Base-by-base conservation (phyloP, 2,329 filamentous ascomycete genomes). In the Cercospora sp. region DNA sequence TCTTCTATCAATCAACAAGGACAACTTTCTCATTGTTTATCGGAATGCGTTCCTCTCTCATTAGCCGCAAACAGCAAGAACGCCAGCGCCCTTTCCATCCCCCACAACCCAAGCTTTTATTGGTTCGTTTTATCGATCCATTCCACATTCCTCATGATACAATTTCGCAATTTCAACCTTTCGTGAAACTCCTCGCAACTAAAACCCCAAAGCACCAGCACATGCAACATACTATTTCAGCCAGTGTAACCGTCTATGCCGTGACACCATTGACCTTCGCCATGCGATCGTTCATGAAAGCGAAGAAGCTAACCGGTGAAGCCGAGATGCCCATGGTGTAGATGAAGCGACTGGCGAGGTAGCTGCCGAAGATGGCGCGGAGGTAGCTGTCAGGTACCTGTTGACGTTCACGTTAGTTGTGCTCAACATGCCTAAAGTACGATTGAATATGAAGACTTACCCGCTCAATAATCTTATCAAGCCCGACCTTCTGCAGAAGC, bases 251-350 rank as follows among this genome's bases (percentile, higher is more conserved):
- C 40, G 9, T 48, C 30, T 65, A 65, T 48, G 63, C 26, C 9
- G 63, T 40, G 18, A 33, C 18, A n/a, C 67, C 63, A 13, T 68
- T 68, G 63, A 68, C 63, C 42, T 66, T 65, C 12, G 77, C 76
- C 79, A 84, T 84, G 26, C 82, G 78, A 73, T 82, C 79, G 75
- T 82, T 84, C 83, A 84, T 84, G 74, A 98, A 99, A 79, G 97
- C 93, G 82, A 97, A 99, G 86, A 99, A 99, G 45, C 94, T 93
- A 83, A 99, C 98, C 77, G 97, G 94, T 83, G 91, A 95, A 5
- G 95, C 94, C 73, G 88, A 90, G 79, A 93, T 94, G 76, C 95
- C 95, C 79, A 94, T 95, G 79, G 97, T 89, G 80, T 99, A 99
- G 48, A 99, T 93, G 79, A 99, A 99, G 53, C 95, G 91, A 77